A percentile compares a stretch with the other conserved stretches of the same genome.
Evolutionary conservation across 306 rosid genomes (phyloP).

Genomic region (Lablab purpureus): DNA sequence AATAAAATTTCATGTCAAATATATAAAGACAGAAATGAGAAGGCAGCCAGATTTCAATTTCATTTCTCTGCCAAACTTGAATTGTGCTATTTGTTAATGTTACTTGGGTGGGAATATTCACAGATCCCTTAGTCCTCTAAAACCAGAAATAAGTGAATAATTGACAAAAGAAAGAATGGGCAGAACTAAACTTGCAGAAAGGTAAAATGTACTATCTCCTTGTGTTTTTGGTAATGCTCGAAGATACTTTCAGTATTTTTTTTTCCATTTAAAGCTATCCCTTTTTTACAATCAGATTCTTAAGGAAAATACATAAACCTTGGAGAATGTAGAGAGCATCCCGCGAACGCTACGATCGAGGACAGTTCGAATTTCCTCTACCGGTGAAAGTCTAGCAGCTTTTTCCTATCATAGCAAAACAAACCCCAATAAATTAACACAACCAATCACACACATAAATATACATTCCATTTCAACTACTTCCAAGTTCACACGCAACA

Average conservation of each 20-base stretch:
- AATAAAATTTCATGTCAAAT: conserved; percentile 28
- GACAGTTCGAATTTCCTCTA: conserved; percentile 79
- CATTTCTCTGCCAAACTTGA: conserved; percentile 18
- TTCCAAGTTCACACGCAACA: conserved; percentile 12
- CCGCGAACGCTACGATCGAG: conserved; percentile 80
- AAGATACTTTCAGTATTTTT: conserved; percentile 13
- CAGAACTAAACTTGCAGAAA: conserved; percentile 19
- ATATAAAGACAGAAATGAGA: neutral
- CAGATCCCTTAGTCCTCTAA: conserved; percentile 4
- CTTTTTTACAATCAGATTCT: neutral
- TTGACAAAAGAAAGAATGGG: conserved; percentile 17
- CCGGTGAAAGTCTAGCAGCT: conserved; percentile 79
- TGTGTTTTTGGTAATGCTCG: conserved; percentile 5
- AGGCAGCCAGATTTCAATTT: conserved; percentile 27
- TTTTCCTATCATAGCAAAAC: conserved; percentile 66
- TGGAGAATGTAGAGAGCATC: conserved; percentile 81
- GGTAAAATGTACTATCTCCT: neutral
- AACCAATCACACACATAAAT: neutral
- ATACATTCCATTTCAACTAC: neutral
- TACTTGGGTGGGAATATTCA: conserved; percentile 12
- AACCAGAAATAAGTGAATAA: neutral
- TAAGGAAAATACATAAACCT: conserved; percentile 57
- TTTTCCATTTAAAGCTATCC: neutral
- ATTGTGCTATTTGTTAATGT: neutral
- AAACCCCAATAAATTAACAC: conserved; percentile 11